phyloP scores from a whole-genome alignment of 108 stramenopile species.

The Cylindrotheca fusiformis region DNA sequence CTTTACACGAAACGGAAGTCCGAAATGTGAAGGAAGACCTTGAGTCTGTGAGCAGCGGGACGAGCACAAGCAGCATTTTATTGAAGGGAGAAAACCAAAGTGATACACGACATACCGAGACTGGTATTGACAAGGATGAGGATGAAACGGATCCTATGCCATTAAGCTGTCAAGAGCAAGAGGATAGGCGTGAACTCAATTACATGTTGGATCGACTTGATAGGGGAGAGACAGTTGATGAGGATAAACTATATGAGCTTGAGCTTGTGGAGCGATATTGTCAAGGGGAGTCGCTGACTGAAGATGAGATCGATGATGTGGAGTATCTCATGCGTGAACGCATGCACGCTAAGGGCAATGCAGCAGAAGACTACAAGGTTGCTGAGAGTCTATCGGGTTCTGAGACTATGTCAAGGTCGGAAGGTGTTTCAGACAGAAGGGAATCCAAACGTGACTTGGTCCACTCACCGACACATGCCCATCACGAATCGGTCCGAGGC shows the following conservation, averaged over 20 bases:
- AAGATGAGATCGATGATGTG: conserved; percentile 13
- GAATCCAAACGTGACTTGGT: too few relatives aligned
- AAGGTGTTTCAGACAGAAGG: too few relatives aligned
- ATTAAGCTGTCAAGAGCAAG: neutral
- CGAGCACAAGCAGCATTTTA: neutral
- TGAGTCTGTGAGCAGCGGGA: conserved; percentile 1
- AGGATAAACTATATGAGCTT: conserved; percentile 16
- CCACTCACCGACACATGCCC: too few relatives aligned
- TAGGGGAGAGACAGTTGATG: conserved; percentile 10
- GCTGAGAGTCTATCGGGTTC: neutral
- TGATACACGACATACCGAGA: neutral
- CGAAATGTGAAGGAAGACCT: conserved; percentile 4
- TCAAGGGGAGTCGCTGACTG: conserved; percentile 9
- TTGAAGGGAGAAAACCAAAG: neutral
- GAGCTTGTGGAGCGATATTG: conserved; percentile 14
- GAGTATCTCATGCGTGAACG: neutral
- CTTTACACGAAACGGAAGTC: neutral
- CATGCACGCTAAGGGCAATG: too few relatives aligned
- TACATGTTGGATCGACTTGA: conserved; percentile 7
- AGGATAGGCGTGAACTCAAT: conserved; percentile 1
- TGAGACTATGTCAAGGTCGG: neutral
- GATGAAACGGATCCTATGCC: neutral
- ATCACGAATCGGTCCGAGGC: too few relatives aligned
- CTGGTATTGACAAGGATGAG: neutral
- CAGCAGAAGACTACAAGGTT: too few relatives aligned